Conservation (phyloP, 148 eudicot species). For the Dysphania ambrosioides region DNA sequence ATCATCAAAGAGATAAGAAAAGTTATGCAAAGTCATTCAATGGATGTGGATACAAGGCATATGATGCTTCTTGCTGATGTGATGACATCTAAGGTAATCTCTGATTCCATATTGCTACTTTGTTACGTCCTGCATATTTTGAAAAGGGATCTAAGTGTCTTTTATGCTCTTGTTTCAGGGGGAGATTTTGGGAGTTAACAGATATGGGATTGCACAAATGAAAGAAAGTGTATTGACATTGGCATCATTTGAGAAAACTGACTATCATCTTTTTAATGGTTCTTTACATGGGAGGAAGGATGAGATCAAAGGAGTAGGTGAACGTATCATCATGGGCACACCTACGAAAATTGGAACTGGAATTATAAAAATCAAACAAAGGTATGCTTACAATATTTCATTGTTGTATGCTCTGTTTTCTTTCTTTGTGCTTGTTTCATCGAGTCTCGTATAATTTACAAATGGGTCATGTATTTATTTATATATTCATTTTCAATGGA, state of each 20-base stretch:
- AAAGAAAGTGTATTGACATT: slow-evolving; percentile 82
- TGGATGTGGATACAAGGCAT: slow-evolving; percentile 79
- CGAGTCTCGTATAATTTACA: background rate
- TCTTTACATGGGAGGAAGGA: slow-evolving; percentile 70
- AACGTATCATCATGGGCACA: slow-evolving; percentile 85
- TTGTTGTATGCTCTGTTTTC: background rate
- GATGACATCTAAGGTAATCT: slow-evolving; percentile 77
- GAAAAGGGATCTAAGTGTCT: background rate
- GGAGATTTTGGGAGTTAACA: slow-evolving; percentile 71
- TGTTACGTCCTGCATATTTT: background rate
- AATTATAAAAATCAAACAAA: slow-evolving; percentile 68
- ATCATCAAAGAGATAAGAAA: slow-evolving; percentile 67
- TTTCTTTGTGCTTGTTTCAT: background rate
- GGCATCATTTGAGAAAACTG: slow-evolving; percentile 86
- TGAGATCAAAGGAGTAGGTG: slow-evolving; percentile 80
- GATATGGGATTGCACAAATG: slow-evolving; percentile 75
- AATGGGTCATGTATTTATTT: background rate
- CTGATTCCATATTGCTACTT: background rate
- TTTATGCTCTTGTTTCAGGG: slow-evolving; percentile 48
- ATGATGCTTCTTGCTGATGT: slow-evolving; percentile 94
- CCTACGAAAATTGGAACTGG: slow-evolving; percentile 83
- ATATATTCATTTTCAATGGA: background rate
- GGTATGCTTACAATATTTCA: slow-evolving; percentile 36
- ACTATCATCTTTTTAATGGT: slow-evolving; percentile 78
- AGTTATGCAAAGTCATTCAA: slow-evolving; percentile 65